phyloP scores from a whole-genome alignment of 495 filamentous ascomycete genomes.

The Delitschia confertaspora region DNA sequence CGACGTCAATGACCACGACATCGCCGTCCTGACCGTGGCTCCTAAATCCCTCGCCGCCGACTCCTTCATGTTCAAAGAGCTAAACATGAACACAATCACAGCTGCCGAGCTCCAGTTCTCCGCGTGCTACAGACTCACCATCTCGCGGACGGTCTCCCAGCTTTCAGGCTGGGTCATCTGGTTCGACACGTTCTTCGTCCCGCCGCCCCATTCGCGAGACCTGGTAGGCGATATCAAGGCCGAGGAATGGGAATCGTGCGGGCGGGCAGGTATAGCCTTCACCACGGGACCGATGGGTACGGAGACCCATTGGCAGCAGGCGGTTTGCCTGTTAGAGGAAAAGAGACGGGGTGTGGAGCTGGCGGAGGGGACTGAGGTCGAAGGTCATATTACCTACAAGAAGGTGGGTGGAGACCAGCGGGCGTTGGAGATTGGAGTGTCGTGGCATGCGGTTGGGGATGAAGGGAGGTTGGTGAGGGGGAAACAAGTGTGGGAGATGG shows the following conservation, averaged over 20 bases:
- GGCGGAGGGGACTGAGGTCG: slow-evolving; percentile 24
- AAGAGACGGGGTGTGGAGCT: slow-evolving; percentile 16
- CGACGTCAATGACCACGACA: slow-evolving; percentile 34
- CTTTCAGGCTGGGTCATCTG: slow-evolving; percentile 55
- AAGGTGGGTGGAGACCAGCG: slow-evolving; percentile 30
- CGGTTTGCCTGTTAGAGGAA: slow-evolving; percentile 34
- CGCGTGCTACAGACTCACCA: slow-evolving; percentile 44
- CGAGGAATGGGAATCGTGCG: slow-evolving; percentile 30
- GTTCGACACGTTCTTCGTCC: slow-evolving; percentile 59
- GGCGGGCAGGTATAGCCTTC: slow-evolving; percentile 34
- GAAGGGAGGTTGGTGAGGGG: slow-evolving; percentile 1
- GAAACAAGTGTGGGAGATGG: slow-evolving; percentile 5
- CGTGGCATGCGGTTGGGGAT: slow-evolving; percentile 24
- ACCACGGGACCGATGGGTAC: slow-evolving; percentile 36
- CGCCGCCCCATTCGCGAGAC: slow-evolving; percentile 31
- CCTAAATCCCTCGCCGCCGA: slow-evolving; percentile 40
- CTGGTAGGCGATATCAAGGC: slow-evolving; percentile 26
- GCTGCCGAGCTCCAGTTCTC: slow-evolving; percentile 51
- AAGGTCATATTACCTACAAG: slow-evolving; percentile 32
- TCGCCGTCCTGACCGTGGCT: slow-evolving; percentile 44
- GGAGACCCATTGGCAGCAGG: slow-evolving; percentile 39
- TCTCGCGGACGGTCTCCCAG: slow-evolving; percentile 46
- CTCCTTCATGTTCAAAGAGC: slow-evolving; percentile 44
- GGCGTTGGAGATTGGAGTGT: slow-evolving; percentile 31
- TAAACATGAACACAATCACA: slow-evolving; percentile 49